Evolutionary conservation across 2,329 filamentous ascomycete genomes (phyloP), one percentile per base, ranked within the genome.

Genomic region (Cladosporium sp.): DNA sequence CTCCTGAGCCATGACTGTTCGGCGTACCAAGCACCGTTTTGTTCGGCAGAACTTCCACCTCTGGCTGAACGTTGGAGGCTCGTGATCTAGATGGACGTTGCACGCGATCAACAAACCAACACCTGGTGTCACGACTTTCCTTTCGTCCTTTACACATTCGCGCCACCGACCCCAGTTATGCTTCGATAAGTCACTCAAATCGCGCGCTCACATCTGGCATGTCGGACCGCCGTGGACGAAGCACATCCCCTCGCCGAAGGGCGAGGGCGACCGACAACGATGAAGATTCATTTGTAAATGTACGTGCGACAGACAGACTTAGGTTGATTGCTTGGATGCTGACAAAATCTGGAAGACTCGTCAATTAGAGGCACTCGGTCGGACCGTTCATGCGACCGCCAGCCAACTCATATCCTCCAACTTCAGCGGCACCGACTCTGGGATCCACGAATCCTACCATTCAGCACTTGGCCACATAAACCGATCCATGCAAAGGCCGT

Each of bases 331-430:
- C 9, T 5, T 27, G 22, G 12, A n/a, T n/a, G 32, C 32, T 36
- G 32, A 36, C 32, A 36, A n/a, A 34, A 17, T 18, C 4, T 30
- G 8, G 30, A 60, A 96, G 90, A 84, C 89, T 50, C 86, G 89
- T 62, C 88, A 93, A 58, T 76, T 97, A 61, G 91, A 96, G 73
- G 88, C 89, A 50, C 96, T 99, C 71, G 84, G 90, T 59, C 85
- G 92, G 66, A 99, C 96, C 73, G 90, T 97, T 56, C 93, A 91
- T 24, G 89, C 89, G 22, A 97, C 93, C 17, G 93, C 93, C 51
- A 88, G 84, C 64, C 90, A 95, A 69, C 78, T 99, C 59, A 95
- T 97, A 64, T 55, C 57, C 38, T 54, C 59, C 36, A 61, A 59
- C 53, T 62, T 61, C 58, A 77, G 67, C 60, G 75, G 64, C 62